Conservation (phyloP, 805 yeast genomes). For the Sporopachydermia lactativora region DNA sequence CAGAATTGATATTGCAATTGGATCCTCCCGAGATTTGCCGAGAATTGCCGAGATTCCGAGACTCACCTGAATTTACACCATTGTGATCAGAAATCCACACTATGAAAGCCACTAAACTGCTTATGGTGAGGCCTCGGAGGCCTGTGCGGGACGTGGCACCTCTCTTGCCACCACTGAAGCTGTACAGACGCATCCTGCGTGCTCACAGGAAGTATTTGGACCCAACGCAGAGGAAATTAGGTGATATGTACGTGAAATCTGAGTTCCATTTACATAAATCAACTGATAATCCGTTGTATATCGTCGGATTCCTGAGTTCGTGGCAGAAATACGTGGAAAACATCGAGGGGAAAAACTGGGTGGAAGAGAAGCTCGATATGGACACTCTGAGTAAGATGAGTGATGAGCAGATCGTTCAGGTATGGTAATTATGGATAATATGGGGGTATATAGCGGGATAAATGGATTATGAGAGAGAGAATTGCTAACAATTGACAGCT, state of each 20-base stretch:
- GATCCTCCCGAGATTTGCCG: too few species aligned
- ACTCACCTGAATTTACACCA: too few species aligned
- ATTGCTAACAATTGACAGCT: too few species aligned
- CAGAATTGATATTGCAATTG: too few species aligned
- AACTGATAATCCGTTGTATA: slow-evolving; percentile 82
- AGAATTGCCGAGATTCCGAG: too few species aligned
- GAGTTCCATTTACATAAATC: slow-evolving; percentile 79
- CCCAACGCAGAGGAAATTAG: slow-evolving; percentile 55
- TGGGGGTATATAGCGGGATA: too few species aligned
- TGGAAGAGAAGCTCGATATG: slow-evolving; percentile 44
- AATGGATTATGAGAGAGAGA: too few species aligned
- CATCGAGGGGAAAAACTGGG: slow-evolving; percentile 41
- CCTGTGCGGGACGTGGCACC: slow-evolving; percentile 34
- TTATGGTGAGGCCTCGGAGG: slow-evolving; percentile 28
- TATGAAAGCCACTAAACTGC: slow-evolving; percentile 15
- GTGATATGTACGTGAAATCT: slow-evolving; percentile 78
- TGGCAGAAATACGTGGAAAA: slow-evolving; percentile 56
- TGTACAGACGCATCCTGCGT: slow-evolving; percentile 69
- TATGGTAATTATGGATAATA: slow-evolving; percentile 13
- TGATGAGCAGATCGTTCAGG: slow-evolving; percentile 80
- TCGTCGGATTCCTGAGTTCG: slow-evolving; percentile 81
- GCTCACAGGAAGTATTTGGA: slow-evolving; percentile 63
- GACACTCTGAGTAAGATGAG: slow-evolving; percentile 67
- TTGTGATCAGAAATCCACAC: too few species aligned
- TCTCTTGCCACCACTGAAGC: slow-evolving; percentile 65